A percentile compares a stretch with the other conserved stretches of the same genome.
Evolutionary conservation across 208 protist species (phyloP).

Genomic region (Leptomonas pyrrhocoris): DNA sequence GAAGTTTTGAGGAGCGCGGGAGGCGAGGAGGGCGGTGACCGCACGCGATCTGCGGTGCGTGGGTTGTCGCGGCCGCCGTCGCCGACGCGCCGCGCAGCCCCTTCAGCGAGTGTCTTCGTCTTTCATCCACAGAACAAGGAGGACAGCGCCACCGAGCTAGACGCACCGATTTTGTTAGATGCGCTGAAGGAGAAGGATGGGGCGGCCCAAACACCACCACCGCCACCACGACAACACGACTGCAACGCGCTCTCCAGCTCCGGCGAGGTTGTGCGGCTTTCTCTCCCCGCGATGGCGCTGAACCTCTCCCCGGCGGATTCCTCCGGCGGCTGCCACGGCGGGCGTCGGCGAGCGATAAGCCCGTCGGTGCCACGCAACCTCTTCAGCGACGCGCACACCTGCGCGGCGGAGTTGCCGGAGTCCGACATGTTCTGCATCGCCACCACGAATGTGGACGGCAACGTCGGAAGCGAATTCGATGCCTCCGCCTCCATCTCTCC

Average conservation of each 20-base stretch:
- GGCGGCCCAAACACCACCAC: background rate
- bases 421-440: constrained; percentile 3
- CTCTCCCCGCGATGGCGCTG: background rate
- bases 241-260: constrained; percentile 4
- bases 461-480: too few species aligned
- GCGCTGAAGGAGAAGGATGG: background rate
- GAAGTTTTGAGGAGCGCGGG: background rate
- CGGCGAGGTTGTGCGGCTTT: background rate
- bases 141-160: background rate
- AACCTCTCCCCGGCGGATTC: background rate
- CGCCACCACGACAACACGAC: background rate
- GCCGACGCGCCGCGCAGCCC: background rate
- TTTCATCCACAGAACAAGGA: background rate
- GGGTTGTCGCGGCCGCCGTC: background rate
- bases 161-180: background rate
- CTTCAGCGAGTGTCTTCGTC: background rate
- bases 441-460: background rate
- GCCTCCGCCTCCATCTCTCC: background rate
- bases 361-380: constrained; percentile 5
- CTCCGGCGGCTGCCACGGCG: background rate
- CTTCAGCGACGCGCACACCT: constrained; percentile 8
- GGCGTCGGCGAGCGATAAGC: background rate
- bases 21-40: too few species aligned
- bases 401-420: constrained; percentile 14
- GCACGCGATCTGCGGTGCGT: background rate